Percentiles rank a stretch among this genome's conserved stretches.
These are phyloP conservation scores for Colletotrichum sp. DNA, from an alignment of 2,329 filamentous ascomycete species.

Conservation along the genomic window DNA sequence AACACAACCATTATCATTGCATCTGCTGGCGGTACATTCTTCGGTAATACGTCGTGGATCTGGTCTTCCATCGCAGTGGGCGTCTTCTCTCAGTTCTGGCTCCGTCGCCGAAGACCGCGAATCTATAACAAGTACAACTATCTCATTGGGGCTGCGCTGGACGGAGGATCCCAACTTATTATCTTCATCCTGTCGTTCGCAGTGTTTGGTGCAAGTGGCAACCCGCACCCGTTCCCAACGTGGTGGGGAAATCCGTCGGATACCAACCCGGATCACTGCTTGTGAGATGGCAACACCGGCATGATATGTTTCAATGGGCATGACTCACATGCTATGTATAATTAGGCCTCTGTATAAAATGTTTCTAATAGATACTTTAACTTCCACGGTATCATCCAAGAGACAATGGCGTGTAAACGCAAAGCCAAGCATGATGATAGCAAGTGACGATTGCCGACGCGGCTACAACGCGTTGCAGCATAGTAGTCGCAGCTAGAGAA, in stretches of 20 bases:
- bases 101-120: conserved; percentile 26
- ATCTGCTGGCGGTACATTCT: conserved; percentile 43
- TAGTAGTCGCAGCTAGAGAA: not conserved
- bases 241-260: conserved; percentile 25
- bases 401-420: fast-evolving
- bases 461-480: fast-evolving
- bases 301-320: not conserved
- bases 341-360: not conserved
- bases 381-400: fast-evolving
- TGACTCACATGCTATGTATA: not conserved
- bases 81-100: conserved; percentile 32
- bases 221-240: conserved; percentile 23
- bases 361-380: not conserved
- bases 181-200: conserved; percentile 32
- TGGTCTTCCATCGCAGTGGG: conserved; percentile 36
- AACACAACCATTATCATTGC: conserved; percentile 46
- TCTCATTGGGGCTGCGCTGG: conserved; percentile 29
- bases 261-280: conserved; percentile 22
- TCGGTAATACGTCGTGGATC: conserved; percentile 42
- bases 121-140: conserved; percentile 33
- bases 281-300: not conserved
- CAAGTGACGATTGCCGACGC: not conserved
- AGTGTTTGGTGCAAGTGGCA: conserved; percentile 27
- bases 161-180: conserved; percentile 30
- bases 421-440: not conserved